A percentile compares a stretch with the other conserved stretches of the same genome.
These are phyloP conservation scores for Entomophthora muscae DNA, from an alignment of 371 early-diverging fungal species.

Conservation along the genomic window DNA sequence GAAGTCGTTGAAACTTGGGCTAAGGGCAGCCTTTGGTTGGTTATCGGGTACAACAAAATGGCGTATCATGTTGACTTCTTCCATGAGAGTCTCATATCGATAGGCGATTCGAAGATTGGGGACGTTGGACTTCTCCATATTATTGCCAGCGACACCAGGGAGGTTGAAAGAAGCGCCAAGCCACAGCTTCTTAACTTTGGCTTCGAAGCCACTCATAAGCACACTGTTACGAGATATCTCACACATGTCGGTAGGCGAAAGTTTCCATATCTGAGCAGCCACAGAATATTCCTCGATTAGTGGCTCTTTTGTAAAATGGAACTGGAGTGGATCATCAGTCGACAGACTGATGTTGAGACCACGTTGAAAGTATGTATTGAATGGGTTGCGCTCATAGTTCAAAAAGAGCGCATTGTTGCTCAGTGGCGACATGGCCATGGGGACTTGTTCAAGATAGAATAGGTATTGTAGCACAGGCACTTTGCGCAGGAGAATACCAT, in stretches of 20 bases:
- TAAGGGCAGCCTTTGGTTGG: neutral
- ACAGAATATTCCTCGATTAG: slow-evolving; percentile 98
- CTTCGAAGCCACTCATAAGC: slow-evolving; percentile 86
- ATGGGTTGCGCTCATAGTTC: slow-evolving; percentile 92
- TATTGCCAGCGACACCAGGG: slow-evolving; percentile 69
- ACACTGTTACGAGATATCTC: slow-evolving; percentile 93
- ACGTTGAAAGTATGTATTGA: slow-evolving; percentile 86
- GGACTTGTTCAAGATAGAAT: slow-evolving; percentile 89
- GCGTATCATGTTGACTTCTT: slow-evolving; percentile 46
- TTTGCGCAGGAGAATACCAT: slow-evolving; percentile 93
- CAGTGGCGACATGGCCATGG: slow-evolving; percentile 96
- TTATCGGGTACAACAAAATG: slow-evolving; percentile 14
- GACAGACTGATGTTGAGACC: slow-evolving; percentile 92
- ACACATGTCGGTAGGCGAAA: slow-evolving; percentile 91
- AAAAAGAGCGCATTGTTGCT: slow-evolving; percentile 97
- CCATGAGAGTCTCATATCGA: slow-evolving; percentile 68
- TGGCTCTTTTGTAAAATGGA: slow-evolving; percentile 97
- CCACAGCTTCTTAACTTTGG: slow-evolving; percentile 82
- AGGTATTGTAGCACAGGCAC: slow-evolving; percentile 94
- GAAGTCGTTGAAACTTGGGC: neutral
- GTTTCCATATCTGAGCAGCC: slow-evolving; percentile 96
- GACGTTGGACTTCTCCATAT: slow-evolving; percentile 91
- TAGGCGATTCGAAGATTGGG: slow-evolving; percentile 81
- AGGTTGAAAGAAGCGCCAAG: slow-evolving; percentile 63
- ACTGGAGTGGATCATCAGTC: slow-evolving; percentile 97